These are phyloP conservation scores for Ascochyta rabiei DNA, from an alignment of 2,329 filamentous ascomycete genomes.

Conservation along the genomic window DNA sequence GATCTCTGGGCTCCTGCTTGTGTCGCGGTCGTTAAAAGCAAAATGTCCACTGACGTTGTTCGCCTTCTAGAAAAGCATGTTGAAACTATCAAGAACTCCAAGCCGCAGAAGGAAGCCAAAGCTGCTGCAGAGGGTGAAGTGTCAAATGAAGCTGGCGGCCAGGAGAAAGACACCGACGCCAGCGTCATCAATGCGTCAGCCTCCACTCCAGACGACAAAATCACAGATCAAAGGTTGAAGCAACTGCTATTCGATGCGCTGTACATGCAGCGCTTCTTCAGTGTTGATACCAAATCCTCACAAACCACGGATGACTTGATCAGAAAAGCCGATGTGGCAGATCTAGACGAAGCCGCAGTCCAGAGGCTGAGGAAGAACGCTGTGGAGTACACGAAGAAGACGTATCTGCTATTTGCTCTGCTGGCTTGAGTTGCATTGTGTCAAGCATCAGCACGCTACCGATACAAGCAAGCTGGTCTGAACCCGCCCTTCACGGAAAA, in stretches of 20 bases:
- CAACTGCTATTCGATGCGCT: conserved; percentile 53
- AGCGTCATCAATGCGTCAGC: conserved; percentile 17
- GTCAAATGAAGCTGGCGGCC: neutral
- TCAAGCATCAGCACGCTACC: neutral
- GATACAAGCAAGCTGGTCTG: neutral
- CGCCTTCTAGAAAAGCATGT: conserved; percentile 44
- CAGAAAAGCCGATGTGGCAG: conserved; percentile 51
- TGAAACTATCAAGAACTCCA: conserved; percentile 21
- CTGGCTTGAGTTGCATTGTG: conserved; percentile 49
- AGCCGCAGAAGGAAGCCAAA: neutral
- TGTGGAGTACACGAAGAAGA: conserved; percentile 82
- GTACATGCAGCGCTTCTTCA: conserved; percentile 48
- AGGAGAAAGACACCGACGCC: conserved; percentile 14
- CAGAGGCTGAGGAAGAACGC: conserved; percentile 67
- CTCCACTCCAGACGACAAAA: conserved; percentile 16
- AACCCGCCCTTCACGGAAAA: neutral
- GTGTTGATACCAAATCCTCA: conserved; percentile 27
- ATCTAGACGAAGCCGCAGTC: conserved; percentile 55
- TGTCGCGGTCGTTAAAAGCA: conserved; percentile 66
- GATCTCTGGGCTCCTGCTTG: conserved; percentile 83
- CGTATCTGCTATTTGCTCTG: conserved; percentile 80
- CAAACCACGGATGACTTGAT: conserved; percentile 16
- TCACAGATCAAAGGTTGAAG: conserved; percentile 36
- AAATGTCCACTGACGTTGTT: conserved; percentile 60
- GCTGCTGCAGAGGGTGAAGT: neutral